A percentile compares a stretch with the other conserved stretches of the same genome.
Conservation (phyloP, 2,329 filamentous ascomycete species). For the Tolypocladium cylindrosporum region DNA sequence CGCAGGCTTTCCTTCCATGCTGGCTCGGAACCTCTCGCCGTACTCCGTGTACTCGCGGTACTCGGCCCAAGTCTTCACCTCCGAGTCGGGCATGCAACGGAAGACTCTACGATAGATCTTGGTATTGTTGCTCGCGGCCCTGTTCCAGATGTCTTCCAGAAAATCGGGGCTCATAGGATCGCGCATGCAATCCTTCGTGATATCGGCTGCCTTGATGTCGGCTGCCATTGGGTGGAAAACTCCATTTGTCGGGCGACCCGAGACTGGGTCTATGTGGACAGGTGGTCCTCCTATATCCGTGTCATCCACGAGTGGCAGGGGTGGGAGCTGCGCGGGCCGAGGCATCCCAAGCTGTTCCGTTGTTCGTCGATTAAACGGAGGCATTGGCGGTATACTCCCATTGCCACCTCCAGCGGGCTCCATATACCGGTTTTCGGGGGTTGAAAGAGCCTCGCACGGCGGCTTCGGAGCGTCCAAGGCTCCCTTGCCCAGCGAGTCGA, state of each 20-base stretch:
- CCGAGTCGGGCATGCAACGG: slow-evolving; percentile 91
- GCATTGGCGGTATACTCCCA: slow-evolving; percentile 38
- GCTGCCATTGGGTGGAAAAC: slow-evolving; percentile 44
- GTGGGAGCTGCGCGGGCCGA: slow-evolving; percentile 58
- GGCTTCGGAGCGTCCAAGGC: slow-evolving; percentile 37
- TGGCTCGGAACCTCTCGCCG: slow-evolving; percentile 63
- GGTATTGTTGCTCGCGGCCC: slow-evolving; percentile 87
- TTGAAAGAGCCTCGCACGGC: slow-evolving; percentile 11
- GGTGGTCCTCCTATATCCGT: slow-evolving; percentile 72
- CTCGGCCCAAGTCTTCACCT: slow-evolving; percentile 86
- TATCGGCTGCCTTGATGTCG: slow-evolving; percentile 62
- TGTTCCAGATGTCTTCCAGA: slow-evolving; percentile 79
- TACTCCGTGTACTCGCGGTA: slow-evolving; percentile 82
- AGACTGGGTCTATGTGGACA: slow-evolving; percentile 39
- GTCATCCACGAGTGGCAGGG: slow-evolving; percentile 62
- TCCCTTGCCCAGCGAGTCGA: slow-evolving; percentile 54
- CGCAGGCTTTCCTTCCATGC: slow-evolving; percentile 43
- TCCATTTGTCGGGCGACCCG: slow-evolving; percentile 34
- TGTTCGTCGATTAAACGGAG: slow-evolving; percentile 46
- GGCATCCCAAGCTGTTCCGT: slow-evolving; percentile 60
- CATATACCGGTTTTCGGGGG: slow-evolving; percentile 20
- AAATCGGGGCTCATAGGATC: slow-evolving; percentile 79
- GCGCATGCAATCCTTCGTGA: slow-evolving; percentile 88
- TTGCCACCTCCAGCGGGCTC: slow-evolving; percentile 26
- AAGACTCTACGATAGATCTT: slow-evolving; percentile 90